These are phyloP conservation scores for Hirsutella rhossiliensis DNA, from an alignment of 2,329 filamentous ascomycete species.

Conservation along the genomic window DNA sequence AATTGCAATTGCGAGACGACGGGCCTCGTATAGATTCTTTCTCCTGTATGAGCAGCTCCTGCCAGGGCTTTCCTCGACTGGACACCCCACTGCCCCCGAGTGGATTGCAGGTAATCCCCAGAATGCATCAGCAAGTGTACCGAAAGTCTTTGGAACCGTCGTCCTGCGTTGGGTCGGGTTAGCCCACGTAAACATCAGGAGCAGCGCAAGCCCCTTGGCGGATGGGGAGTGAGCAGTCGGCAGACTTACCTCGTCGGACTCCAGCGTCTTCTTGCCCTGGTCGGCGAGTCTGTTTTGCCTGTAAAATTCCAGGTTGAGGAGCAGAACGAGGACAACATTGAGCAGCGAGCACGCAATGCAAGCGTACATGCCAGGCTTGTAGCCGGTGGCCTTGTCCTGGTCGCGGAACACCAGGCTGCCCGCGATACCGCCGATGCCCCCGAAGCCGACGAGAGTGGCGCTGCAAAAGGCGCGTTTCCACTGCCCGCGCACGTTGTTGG, in stretches of 20 bases:
- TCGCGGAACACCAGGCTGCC: conserved; percentile 60
- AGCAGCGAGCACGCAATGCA: conserved; percentile 39
- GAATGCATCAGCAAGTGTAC: not conserved
- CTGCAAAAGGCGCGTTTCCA: conserved; percentile 78
- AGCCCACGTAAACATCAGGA: not conserved
- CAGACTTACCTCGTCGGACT: conserved; percentile 33
- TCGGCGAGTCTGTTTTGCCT: conserved; percentile 37
- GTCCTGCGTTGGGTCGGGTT: not conserved
- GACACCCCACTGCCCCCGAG: not conserved
- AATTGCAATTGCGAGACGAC: too few relatives aligned
- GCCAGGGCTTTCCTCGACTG: not conserved
- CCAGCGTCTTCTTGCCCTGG: conserved; percentile 38
- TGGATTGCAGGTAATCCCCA: not conserved
- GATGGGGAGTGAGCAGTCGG: not conserved
- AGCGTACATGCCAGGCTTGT: conserved; percentile 42
- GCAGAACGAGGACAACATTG: conserved; percentile 30
- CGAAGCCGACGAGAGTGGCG: conserved; percentile 63
- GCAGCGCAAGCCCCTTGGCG: not conserved
- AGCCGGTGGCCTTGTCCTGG: conserved; percentile 37
- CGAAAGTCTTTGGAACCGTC: not conserved
- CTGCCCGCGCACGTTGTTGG: conserved; percentile 78
- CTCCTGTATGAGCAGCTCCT: too few relatives aligned
- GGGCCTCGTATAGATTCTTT: too few relatives aligned
- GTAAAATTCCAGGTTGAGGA: conserved; percentile 28
- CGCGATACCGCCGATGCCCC: conserved; percentile 67